Evolutionary conservation across 192 early-diverging fungal genomes (phyloP).

Genomic region (Globomyces pollinis-pini): DNA sequence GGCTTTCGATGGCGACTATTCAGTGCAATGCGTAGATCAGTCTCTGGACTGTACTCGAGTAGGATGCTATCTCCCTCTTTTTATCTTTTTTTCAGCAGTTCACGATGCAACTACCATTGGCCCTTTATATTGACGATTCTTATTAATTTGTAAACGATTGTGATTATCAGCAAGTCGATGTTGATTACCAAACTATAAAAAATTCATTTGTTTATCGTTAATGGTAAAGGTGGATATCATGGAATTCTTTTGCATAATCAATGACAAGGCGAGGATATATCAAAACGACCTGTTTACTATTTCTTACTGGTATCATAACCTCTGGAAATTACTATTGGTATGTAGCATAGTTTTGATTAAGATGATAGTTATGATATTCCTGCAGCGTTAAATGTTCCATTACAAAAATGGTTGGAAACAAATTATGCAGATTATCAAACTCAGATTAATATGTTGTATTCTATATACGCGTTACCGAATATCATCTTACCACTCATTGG

Average conservation of each 20-base stretch:
- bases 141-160: too few species aligned
- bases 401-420: slow-evolving; percentile 33
- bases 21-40: too few species aligned
- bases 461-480: slow-evolving; percentile 39
- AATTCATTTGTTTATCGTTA: too few species aligned
- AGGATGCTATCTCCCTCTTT: too few species aligned
- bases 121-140: too few species aligned
- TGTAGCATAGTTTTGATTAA: not conserved
- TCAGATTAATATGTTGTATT: slow-evolving; percentile 45
- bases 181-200: too few species aligned
- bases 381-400: slow-evolving; percentile 45
- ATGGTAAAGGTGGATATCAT: not conserved
- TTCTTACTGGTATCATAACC: slow-evolving; percentile 33
- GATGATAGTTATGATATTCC: slow-evolving; percentile 47
- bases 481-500: slow-evolving; percentile 38
- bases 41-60: too few species aligned
- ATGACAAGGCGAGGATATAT: too few species aligned
- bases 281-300: not conserved
- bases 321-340: slow-evolving; percentile 52
- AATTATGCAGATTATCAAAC: slow-evolving; percentile 32
- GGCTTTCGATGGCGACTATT: too few species aligned
- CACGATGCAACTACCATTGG: too few species aligned
- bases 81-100: too few species aligned
- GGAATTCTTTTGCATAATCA: not conserved
- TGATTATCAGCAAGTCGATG: too few species aligned